A percentile compares a stretch with the other conserved stretches of the same genome.
phyloP scores from a whole-genome alignment of 345 rosid species.

The Gossypium mustelinum region DNA sequence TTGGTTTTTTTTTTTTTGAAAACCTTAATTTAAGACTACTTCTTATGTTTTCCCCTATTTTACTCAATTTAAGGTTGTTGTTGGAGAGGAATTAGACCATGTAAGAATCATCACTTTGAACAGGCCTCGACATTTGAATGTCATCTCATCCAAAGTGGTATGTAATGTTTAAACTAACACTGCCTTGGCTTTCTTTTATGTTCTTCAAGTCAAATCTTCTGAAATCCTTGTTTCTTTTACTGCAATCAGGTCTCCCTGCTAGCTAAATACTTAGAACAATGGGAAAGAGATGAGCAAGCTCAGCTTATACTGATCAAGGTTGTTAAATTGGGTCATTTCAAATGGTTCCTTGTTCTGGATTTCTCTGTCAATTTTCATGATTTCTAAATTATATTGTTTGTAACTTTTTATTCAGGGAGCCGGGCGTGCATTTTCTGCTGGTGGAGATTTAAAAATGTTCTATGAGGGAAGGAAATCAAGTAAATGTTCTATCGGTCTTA shows the following conservation, averaged over 20 bases:
- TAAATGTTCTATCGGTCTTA: conserved; percentile 24
- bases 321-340: conserved; percentile 16
- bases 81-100: conserved; percentile 55
- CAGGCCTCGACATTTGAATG: conserved; percentile 83
- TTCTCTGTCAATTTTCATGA: not conserved
- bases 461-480: conserved; percentile 75
- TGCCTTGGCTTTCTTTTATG: not conserved
- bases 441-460: conserved; percentile 91
- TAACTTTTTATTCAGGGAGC: conserved; percentile 51
- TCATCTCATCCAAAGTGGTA: conserved; percentile 82
- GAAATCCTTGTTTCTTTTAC: not conserved
- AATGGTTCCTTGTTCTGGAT: not conserved
- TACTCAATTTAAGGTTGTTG: conserved; percentile 52
- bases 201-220: not conserved
- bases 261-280: conserved; percentile 68
- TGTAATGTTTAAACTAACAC: not conserved
- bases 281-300: conserved; percentile 66
- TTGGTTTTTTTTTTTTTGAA: not conserved
- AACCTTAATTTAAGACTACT: not conserved
- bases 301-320: conserved; percentile 76
- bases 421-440: conserved; percentile 93
- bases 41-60: not conserved
- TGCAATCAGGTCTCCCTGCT: conserved; percentile 60
- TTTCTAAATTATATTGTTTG: not conserved
- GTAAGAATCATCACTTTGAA: conserved; percentile 66